Percentiles rank a stretch among this genome's conserved stretches.
phyloP scores from a whole-genome alignment of 495 filamentous ascomycete species.

The Aspergillus mulundensis region DNA sequence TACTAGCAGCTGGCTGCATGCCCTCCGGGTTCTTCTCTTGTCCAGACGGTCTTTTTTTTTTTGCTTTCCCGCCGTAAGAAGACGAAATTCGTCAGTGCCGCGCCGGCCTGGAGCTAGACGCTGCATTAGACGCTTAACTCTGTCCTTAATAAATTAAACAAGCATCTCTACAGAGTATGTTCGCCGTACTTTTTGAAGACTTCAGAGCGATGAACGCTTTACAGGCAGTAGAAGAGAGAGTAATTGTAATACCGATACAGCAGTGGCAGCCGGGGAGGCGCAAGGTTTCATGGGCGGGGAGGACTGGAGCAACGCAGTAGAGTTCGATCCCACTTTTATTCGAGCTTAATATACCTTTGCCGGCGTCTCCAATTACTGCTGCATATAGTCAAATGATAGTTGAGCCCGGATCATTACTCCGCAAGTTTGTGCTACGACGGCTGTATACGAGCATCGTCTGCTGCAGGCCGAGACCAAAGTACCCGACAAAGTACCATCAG shows the following conservation, averaged over 20 bases:
- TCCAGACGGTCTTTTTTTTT: conserved; percentile 11
- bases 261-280: background rate
- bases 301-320: background rate
- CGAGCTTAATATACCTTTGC: conserved; percentile 1
- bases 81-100: conserved; percentile 13
- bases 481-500: background rate
- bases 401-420: background rate
- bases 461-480: background rate
- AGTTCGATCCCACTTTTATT: background rate
- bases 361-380: conserved; percentile 1
- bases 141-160: background rate
- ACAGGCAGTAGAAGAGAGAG: no score
- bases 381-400: background rate
- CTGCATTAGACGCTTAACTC: background rate
- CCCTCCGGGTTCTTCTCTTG: conserved; percentile 9
- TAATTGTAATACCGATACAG: conserved; percentile 1
- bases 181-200: no score
- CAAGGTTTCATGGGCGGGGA: background rate
- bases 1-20: background rate
- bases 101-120: conserved; percentile 3
- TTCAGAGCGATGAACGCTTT: no score
- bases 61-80: conserved; percentile 21
- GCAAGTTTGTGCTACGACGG: background rate
- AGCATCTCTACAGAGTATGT: background rate
- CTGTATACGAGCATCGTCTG: background rate